Evolutionary conservation across 345 rosid species (phyloP).

Genomic region (Noccaea caerulescens): DNA sequence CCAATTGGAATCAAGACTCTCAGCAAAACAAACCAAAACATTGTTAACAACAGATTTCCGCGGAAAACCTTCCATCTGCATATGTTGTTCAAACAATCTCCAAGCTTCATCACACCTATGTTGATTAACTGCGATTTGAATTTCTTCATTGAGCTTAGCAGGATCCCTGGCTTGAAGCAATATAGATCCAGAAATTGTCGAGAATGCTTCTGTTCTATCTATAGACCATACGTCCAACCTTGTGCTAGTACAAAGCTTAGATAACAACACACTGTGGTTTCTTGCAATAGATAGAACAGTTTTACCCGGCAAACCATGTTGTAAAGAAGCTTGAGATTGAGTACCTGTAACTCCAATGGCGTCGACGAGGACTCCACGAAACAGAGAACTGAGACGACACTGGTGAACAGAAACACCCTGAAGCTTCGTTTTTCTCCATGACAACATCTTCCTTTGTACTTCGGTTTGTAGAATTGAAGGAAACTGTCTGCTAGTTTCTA

Average conservation of each 20-base stretch:
- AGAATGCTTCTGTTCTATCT: conserved; percentile 43
- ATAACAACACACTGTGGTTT: conserved; percentile 21
- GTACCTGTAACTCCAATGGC: conserved; percentile 35
- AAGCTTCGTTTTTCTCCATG: conserved; percentile 30
- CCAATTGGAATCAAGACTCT: conserved; percentile 63
- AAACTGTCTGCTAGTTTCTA: conserved; percentile 15
- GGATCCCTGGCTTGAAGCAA: conserved; percentile 85
- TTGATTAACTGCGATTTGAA: conserved; percentile 68
- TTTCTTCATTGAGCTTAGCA: conserved; percentile 62
- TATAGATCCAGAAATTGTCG: conserved; percentile 57
- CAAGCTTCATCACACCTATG: conserved; percentile 58
- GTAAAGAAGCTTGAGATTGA: conserved; percentile 34
- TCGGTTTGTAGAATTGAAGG: background rate
- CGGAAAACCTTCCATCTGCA: conserved; percentile 89
- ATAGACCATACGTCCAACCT: conserved; percentile 25
- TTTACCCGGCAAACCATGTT: conserved; percentile 10
- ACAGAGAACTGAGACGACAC: conserved; percentile 28
- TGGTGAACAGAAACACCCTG: conserved; percentile 26
- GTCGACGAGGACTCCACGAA: conserved; percentile 28
- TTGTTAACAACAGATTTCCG: conserved; percentile 67
- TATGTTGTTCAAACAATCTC: conserved; percentile 71
- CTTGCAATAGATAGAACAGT: background rate
- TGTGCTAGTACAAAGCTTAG: conserved; percentile 5
- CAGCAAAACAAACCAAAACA: conserved; percentile 59
- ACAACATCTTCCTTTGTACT: conserved; percentile 21